Conservation (phyloP, 2,329 filamentous ascomycete species). For the Cryoendolithus antarcticus region DNA sequence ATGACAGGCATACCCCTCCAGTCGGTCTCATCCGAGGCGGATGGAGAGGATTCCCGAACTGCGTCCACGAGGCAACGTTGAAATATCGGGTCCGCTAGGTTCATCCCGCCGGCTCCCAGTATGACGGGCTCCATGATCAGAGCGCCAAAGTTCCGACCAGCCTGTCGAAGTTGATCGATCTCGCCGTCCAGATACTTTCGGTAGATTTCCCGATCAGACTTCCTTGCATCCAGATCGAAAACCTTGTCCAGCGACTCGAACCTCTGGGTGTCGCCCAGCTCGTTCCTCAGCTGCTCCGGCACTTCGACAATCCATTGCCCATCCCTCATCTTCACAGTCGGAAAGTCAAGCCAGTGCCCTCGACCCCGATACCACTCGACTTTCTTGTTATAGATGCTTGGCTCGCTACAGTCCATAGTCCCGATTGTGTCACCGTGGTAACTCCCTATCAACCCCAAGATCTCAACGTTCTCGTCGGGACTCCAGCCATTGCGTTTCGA, state of each 20-base stretch:
- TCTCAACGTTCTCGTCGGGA: constrained; percentile 36
- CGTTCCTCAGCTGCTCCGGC: constrained; percentile 26
- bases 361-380: constrained; percentile 76
- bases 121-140: constrained; percentile 71
- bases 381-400: constrained; percentile 65
- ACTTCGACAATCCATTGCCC: constrained; percentile 55
- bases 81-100: constrained; percentile 73
- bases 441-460: constrained; percentile 64
- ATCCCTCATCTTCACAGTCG: constrained; percentile 52
- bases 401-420: constrained; percentile 75
- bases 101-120: constrained; percentile 73
- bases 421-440: constrained; percentile 86
- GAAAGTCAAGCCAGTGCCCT: constrained; percentile 71
- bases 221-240: constrained; percentile 27
- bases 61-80: constrained; percentile 58
- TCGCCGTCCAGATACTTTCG: constrained; percentile 45
- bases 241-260: constrained; percentile 23
- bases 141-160: constrained; percentile 57
- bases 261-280: constrained; percentile 9
- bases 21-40: constrained; percentile 14
- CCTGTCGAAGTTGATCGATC: constrained; percentile 40
- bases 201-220: constrained; percentile 38
- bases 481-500: constrained; percentile 48
- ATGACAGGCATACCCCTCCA: constrained; percentile 70
- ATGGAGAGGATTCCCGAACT: constrained; percentile 36